Evolutionary conservation across 2,329 filamentous ascomycete species (phyloP).

Genomic region (Ceratocystis destructans): DNA sequence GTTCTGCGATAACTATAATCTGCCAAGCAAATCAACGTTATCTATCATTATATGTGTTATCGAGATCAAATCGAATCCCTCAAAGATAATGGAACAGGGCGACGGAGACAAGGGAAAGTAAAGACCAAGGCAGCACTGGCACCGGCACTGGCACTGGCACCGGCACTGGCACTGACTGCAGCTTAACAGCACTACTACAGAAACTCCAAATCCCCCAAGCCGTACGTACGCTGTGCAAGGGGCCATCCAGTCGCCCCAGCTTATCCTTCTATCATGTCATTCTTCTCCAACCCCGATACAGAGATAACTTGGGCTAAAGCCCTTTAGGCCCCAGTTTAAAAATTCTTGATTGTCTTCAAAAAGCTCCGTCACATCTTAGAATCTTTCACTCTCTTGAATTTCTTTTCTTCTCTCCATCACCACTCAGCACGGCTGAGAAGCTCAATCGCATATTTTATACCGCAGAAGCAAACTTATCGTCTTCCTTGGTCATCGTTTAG

Average conservation of each 20-base stretch:
- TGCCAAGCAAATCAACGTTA: background rate
- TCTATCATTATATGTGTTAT: background rate
- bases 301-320: constrained; percentile 15
- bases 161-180: too few species aligned
- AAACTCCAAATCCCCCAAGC: too few species aligned
- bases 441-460: too few species aligned
- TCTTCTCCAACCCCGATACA: background rate
- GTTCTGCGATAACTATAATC: background rate
- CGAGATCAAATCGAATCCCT: background rate
- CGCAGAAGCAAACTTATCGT: too few species aligned
- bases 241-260: background rate
- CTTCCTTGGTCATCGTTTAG: too few species aligned
- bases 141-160: too few species aligned
- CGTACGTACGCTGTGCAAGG: background rate
- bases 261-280: background rate
- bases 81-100: constrained; percentile 2
- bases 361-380: background rate
- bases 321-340: constrained; percentile 7
- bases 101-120: background rate
- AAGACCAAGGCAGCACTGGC: too few species aligned
- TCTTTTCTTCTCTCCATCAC: constrained; percentile 1
- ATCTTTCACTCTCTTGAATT: background rate
- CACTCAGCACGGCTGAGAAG: background rate
- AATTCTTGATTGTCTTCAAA: constrained; percentile 10
- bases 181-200: too few species aligned